These are phyloP conservation scores for Ophiocordyceps camponoti-saundersi DNA, from an alignment of 2,329 filamentous ascomycete species.

Conservation along the genomic window DNA sequence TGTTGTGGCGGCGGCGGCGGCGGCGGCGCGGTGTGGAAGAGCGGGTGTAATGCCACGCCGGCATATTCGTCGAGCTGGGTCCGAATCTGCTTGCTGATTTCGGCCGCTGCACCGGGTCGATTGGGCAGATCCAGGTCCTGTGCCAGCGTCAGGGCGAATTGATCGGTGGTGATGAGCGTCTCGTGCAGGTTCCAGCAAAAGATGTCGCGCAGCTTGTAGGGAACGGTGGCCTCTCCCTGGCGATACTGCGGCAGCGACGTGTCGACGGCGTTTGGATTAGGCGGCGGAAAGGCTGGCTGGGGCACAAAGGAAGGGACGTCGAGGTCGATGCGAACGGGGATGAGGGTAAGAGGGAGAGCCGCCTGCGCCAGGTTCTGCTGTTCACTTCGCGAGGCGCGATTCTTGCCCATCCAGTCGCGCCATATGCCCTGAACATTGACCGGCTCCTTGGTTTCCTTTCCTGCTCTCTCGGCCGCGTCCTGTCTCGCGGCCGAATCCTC, in stretches of 20 bases:
- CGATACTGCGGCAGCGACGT: conserved; percentile 64
- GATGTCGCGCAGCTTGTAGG: conserved; percentile 82
- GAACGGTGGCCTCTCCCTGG: conserved; percentile 60
- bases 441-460: conserved; percentile 64
- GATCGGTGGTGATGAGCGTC: conserved; percentile 80
- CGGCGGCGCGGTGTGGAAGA: conserved; percentile 53
- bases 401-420: conserved; percentile 87
- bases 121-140: conserved; percentile 87
- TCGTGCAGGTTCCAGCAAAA: conserved; percentile 98
- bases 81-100: conserved; percentile 87
- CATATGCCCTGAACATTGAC: conserved; percentile 81
- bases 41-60: conserved; percentile 77
- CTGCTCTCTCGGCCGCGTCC: conserved; percentile 57
- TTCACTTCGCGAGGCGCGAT: conserved; percentile 35
- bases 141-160: conserved; percentile 81
- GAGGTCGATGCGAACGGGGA: conserved; percentile 91
- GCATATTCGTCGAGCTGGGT: conserved; percentile 94
- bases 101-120: conserved; percentile 47
- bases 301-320: conserved; percentile 70
- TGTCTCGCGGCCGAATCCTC: conserved; percentile 49
- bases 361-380: conserved; percentile 48
- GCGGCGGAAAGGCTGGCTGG: conserved; percentile 44
- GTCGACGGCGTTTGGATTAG: conserved; percentile 46
- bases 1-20: conserved; percentile 8
- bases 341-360: conserved; percentile 70